phyloP scores from a whole-genome alignment of 805 yeast genomes.

The Cyberlindnera americana region DNA sequence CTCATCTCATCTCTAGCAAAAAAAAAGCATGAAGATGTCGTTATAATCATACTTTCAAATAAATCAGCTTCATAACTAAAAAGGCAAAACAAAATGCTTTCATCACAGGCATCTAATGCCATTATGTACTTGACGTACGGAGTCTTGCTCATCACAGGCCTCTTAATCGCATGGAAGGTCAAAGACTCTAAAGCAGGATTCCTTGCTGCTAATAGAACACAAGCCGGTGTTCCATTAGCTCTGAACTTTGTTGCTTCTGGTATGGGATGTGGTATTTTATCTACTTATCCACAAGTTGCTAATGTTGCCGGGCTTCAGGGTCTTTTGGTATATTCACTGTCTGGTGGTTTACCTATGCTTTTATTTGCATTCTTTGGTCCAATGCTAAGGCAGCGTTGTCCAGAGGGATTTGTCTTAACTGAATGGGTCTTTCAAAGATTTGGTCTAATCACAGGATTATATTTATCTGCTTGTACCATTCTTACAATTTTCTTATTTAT shows the following conservation, averaged over 20 bases:
- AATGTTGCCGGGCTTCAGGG: conserved; percentile 87
- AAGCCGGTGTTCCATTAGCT: conserved; percentile 74
- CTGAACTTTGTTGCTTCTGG: conserved; percentile 90
- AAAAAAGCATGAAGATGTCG: no score
- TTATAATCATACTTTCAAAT: no score
- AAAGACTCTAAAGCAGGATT: conserved; percentile 49
- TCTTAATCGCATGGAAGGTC: conserved; percentile 56
- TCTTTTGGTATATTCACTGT: conserved; percentile 69
- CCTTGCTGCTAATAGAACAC: conserved; percentile 76
- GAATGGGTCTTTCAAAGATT: conserved; percentile 91
- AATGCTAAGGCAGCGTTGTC: conserved; percentile 68
- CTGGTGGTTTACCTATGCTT: conserved; percentile 81
- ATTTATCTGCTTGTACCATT: conserved; percentile 76
- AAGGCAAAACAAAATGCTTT: conserved; percentile 28
- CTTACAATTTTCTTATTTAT: conserved; percentile 81
- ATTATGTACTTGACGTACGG: conserved; percentile 61
- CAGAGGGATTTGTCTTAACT: conserved; percentile 86
- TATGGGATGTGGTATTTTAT: conserved; percentile 83
- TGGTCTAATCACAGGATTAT: conserved; percentile 69
- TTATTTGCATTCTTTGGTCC: conserved; percentile 86
- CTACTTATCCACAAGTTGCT: conserved; percentile 85
- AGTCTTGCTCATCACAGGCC: conserved; percentile 49
- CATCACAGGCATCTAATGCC: conserved; percentile 57
- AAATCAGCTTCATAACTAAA: no score
- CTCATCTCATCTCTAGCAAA: background rate